Conservation (phyloP, 257 asterid genomes). For the Lithospermum erythrorhizon region DNA sequence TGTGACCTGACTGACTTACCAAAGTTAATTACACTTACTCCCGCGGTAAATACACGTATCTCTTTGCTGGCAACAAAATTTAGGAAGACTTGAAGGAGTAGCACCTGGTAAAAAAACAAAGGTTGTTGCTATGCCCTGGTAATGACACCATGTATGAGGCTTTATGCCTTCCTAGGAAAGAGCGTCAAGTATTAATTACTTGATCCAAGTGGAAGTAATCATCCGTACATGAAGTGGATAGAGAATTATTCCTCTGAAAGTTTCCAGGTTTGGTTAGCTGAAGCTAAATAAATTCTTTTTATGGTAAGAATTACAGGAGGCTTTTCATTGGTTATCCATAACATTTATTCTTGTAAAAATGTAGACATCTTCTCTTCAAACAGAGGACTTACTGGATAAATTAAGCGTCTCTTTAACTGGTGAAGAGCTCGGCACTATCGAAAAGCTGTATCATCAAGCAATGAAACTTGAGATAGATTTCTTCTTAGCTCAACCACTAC, state of each 20-base stretch:
- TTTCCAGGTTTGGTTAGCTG: slow-evolving; percentile 53
- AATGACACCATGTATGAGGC: slow-evolving; percentile 89
- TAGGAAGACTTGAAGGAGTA: slow-evolving; percentile 72
- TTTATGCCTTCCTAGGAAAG: slow-evolving; percentile 74
- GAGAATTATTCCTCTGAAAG: slow-evolving; percentile 52
- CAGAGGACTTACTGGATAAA: slow-evolving; percentile 76
- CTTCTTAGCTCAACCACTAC: slow-evolving; percentile 71
- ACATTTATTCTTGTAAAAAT: slow-evolving; percentile 4
- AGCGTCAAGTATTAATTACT: slow-evolving; percentile 38
- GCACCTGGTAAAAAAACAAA: slow-evolving; percentile 78
- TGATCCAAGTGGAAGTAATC: slow-evolving; percentile 29
- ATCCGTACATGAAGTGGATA: slow-evolving; percentile 74
- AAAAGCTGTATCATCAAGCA: slow-evolving; percentile 75
- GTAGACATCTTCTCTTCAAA: slow-evolving; percentile 55
- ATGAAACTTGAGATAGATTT: slow-evolving; percentile 67
- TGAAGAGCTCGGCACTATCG: slow-evolving; percentile 67
- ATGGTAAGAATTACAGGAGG: not conserved
- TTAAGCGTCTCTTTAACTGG: slow-evolving; percentile 80
- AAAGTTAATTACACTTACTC: too few relatives aligned
- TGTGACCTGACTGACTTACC: too few relatives aligned
- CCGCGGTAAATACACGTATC: slow-evolving; percentile 68
- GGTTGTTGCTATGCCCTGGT: slow-evolving; percentile 87
- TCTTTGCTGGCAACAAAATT: slow-evolving; percentile 77
- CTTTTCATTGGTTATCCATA: not conserved
- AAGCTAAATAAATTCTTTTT: not conserved